A percentile compares a stretch with the other conserved stretches of the same genome.
Evolutionary conservation across 306 rosid species (phyloP).

Genomic region (Trifolium pratense): DNA sequence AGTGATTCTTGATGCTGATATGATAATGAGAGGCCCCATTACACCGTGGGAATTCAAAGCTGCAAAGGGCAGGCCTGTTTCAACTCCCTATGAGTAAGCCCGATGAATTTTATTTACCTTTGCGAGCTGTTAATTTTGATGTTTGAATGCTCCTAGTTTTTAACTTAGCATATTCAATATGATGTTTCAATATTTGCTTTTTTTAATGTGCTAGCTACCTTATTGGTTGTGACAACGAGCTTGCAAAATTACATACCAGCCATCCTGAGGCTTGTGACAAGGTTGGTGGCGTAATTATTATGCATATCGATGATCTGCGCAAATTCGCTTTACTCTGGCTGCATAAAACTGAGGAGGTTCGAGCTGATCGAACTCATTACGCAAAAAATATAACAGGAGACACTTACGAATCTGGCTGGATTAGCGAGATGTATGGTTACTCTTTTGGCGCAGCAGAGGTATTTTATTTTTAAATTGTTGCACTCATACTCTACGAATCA

Average conservation of each 20-base stretch:
- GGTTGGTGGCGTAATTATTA: constrained; percentile 47
- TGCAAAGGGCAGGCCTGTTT: constrained; percentile 39
- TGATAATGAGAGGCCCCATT: constrained; percentile 45
- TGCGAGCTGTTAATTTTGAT: constrained; percentile 10
- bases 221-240: constrained; percentile 45
- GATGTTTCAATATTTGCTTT: neutral
- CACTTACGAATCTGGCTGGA: constrained; percentile 44
- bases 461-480: neutral
- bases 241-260: constrained; percentile 44
- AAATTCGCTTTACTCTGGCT: constrained; percentile 45
- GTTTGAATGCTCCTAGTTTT: neutral
- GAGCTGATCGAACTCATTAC: constrained; percentile 39
- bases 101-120: constrained; percentile 32
- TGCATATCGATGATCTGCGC: constrained; percentile 46
- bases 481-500: neutral
- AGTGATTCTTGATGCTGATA: constrained; percentile 47
- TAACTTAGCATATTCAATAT: neutral
- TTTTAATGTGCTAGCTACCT: constrained; percentile 36
- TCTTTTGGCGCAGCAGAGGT: constrained; percentile 46
- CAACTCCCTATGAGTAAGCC: constrained; percentile 48
- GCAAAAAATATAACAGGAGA: constrained; percentile 44
- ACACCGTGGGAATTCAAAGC: constrained; percentile 51
- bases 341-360: constrained; percentile 48
- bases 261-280: constrained; percentile 50
- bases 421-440: constrained; percentile 47